Evolutionary conservation across 2,329 filamentous ascomycete species (phyloP).

Genomic region (Alternaria gaisen): DNA sequence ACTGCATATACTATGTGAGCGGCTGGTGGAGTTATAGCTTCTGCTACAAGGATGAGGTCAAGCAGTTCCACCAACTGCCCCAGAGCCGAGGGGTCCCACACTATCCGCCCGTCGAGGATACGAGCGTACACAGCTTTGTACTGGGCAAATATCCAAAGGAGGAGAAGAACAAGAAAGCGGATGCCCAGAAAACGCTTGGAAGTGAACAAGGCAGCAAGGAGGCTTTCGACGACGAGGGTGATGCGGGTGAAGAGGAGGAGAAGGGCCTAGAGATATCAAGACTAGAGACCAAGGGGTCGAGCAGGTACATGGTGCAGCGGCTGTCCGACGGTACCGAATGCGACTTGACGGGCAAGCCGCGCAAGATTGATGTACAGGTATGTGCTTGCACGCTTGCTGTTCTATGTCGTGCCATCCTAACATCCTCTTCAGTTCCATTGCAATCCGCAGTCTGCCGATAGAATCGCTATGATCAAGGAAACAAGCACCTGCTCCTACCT

Average conservation of each 20-base stretch:
- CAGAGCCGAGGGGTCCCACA: constrained; percentile 71
- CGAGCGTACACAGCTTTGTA: constrained; percentile 76
- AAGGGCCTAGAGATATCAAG: constrained; percentile 61
- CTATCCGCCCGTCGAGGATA: constrained; percentile 79
- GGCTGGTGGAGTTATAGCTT: constrained; percentile 98
- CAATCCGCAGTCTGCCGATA: constrained; percentile 76
- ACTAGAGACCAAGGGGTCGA: constrained; percentile 82
- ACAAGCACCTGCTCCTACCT: constrained; percentile 89
- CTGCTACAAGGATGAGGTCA: constrained; percentile 86
- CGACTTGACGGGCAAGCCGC: constrained; percentile 81
- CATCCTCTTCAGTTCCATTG: constrained; percentile 68
- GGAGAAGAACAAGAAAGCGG: constrained; percentile 31
- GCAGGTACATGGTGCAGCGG: constrained; percentile 84
- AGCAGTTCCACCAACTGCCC: constrained; percentile 87
- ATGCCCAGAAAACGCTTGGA: constrained; percentile 41
- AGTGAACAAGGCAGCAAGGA: constrained; percentile 43
- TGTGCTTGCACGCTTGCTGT: constrained; percentile 9
- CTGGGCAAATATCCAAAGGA: constrained; percentile 68
- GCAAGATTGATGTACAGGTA: constrained; percentile 83
- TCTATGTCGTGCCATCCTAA: constrained; percentile 20
- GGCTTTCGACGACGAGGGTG: constrained; percentile 40
- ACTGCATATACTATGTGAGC: constrained; percentile 82
- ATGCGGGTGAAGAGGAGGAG: constrained; percentile 33
- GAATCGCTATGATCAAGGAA: constrained; percentile 93
- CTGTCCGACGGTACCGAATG: constrained; percentile 82